A percentile compares a stretch with the other conserved stretches of the same genome.
Evolutionary conservation across 164 flowering plant species (phyloP).

Genomic region (Cinnamomum micranthum): DNA sequence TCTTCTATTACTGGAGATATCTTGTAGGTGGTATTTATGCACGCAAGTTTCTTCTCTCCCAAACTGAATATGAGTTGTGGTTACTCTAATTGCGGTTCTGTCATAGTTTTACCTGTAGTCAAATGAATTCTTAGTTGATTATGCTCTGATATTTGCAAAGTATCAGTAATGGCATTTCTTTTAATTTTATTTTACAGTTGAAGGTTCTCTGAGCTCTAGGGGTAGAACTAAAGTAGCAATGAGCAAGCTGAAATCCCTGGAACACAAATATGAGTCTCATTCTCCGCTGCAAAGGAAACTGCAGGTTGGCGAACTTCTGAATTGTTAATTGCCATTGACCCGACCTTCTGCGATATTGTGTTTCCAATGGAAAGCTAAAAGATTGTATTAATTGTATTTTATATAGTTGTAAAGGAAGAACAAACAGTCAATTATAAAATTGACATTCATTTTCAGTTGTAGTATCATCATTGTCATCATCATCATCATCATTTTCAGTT

Average conservation of each 20-base stretch:
- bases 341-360: no score
- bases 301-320: slow-evolving; percentile 18
- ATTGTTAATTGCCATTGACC: slow-evolving; percentile 3
- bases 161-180: neutral
- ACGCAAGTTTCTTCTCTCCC: no score
- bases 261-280: slow-evolving; percentile 5
- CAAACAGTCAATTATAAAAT: no score
- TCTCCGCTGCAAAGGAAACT: slow-evolving; percentile 3
- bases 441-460: no score
- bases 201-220: slow-evolving; percentile 72
- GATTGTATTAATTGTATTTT: no score
- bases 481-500: no score
- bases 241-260: slow-evolving; percentile 25
- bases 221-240: slow-evolving; percentile 22
- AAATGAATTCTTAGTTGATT: neutral
- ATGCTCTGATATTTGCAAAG: neutral
- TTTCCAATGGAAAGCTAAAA: neutral
- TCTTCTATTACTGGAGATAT: no score
- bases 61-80: neutral
- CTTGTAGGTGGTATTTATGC: no score
- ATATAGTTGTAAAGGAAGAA: no score
- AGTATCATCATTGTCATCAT: no score
- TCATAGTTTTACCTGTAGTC: neutral
- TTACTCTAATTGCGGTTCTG: neutral
- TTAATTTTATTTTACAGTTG: slow-evolving; percentile 33